These are phyloP conservation scores for Aspergillus nanangensis DNA, from an alignment of 495 filamentous ascomycete genomes.

Conservation along the genomic window DNA sequence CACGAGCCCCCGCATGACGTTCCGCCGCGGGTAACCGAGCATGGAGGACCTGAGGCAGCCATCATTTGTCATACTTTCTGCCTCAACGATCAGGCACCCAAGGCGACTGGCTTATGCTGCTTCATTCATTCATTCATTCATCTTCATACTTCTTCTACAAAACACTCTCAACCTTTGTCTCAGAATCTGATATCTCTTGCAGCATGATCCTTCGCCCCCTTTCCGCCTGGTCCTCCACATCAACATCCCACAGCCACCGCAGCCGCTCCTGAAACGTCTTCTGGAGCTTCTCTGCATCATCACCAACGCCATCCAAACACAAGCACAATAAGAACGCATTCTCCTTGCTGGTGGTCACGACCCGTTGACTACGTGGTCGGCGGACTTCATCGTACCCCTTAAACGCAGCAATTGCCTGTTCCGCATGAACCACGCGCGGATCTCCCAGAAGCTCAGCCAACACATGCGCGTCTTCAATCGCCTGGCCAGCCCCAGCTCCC, in stretches of 20 bases:
- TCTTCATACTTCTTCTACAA: neutral
- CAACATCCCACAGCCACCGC: constrained; percentile 49
- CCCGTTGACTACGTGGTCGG: constrained; percentile 45
- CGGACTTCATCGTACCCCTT: constrained; percentile 57
- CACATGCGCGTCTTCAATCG: constrained; percentile 63
- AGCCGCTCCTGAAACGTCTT: constrained; percentile 36
- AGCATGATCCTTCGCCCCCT: constrained; percentile 18
- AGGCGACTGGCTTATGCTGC: too few species aligned
- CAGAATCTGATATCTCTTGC: neutral
- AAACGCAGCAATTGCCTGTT: constrained; percentile 44
- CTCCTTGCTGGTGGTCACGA: constrained; percentile 47
- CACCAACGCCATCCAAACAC: constrained; percentile 33
- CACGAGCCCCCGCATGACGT: too few species aligned
- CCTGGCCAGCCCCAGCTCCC: constrained; percentile 63
- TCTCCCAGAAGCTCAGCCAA: constrained; percentile 52
- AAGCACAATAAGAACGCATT: constrained; percentile 39
- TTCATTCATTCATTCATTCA: too few species aligned
- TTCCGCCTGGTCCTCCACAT: constrained; percentile 27
- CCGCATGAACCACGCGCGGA: constrained; percentile 8
- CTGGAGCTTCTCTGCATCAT: constrained; percentile 40
- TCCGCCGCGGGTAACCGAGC: neutral
- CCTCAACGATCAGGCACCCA: too few species aligned
- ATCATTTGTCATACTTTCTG: too few species aligned
- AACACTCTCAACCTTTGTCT: neutral
- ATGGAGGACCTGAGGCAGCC: too few species aligned